Base-by-base conservation (phyloP, 2,329 filamentous ascomycete species). In the Macrophomina phaseolina region DNA sequence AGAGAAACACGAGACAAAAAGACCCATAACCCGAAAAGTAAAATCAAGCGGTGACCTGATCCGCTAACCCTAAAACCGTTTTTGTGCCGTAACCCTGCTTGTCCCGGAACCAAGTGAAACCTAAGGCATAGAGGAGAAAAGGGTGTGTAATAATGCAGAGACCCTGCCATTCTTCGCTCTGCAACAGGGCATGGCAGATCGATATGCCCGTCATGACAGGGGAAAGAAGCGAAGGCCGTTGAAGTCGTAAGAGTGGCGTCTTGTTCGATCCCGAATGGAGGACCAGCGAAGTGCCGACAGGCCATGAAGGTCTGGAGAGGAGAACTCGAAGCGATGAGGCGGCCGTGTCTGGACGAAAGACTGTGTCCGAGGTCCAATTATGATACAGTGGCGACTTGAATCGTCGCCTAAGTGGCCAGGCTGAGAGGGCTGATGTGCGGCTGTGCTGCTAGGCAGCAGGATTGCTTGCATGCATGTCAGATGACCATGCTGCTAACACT, bases 61-160 rank as follows among this genome's bases (percentile, higher is more conserved):
- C 58, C 14, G 48, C 49, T 62, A 32, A 36, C 30, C 58, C 58
- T 45, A 36, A 18, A 38, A 4, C 58, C 58, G 12, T 62, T 62
- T 62, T 62, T 49, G 18, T 40, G 42, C 58, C 58, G n/a, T 62
- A n/a, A 14, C 45, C 58, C 32, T 38, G 9, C 30, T 45, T 45
- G 12, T 23, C 40, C 23, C 28, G 12, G 14, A 46, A 38, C 42
- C 40, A 34, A 58, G 38, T 23, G 36, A 18, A 49, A 62, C 28
- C 30, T 9, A 45, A 28, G n/a, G 6, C 34, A 28, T 28, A 14
- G 4, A 61, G 28, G 12, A 34, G 30, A 36, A 48, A 62, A 62
- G n/a, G 7, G 30, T 7, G n/a, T 38, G 45, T 62, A 62, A n/a
- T 62, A 62, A 62, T 62, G 58, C 58, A 62, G 46, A 38, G 12